Evolutionary conservation across 2,329 filamentous ascomycete species (phyloP).

Genomic region (Botryotinia narcissicola): DNA sequence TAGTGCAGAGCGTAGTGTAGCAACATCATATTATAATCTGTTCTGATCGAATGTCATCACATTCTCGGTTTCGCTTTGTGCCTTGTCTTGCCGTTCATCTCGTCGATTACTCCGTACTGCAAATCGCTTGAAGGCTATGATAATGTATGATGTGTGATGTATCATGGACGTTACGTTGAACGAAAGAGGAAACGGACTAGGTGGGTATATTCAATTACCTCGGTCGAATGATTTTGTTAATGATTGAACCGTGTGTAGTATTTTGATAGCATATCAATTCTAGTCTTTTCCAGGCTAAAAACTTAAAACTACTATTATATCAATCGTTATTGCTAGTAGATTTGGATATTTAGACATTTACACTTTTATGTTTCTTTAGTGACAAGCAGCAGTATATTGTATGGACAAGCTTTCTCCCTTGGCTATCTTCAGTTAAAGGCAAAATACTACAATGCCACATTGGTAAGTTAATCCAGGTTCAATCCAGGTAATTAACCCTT

Average conservation of each 20-base stretch:
- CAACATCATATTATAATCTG: constrained; percentile 7
- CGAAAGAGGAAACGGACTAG: neutral
- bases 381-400: neutral
- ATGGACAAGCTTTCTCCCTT: neutral
- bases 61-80: constrained; percentile 3
- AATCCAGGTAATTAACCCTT: neutral
- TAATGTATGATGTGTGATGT: neutral
- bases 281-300: too few species aligned
- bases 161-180: neutral
- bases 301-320: neutral
- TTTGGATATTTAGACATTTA: neutral
- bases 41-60: constrained; percentile 8
- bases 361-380: neutral
- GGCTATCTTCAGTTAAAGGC: neutral
- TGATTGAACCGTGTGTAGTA: neutral
- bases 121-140: neutral
- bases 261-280: neutral
- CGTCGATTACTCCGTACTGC: neutral
- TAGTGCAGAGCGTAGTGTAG: constrained; percentile 1
- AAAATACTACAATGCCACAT: constrained; percentile 10
- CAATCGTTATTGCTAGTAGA: neutral
- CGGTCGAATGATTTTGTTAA: neutral
- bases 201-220: neutral
- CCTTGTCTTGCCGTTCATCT: neutral
- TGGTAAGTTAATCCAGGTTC: neutral